Conservation (phyloP, 179 eudicot species). For the Amaranthus tricolor region DNA sequence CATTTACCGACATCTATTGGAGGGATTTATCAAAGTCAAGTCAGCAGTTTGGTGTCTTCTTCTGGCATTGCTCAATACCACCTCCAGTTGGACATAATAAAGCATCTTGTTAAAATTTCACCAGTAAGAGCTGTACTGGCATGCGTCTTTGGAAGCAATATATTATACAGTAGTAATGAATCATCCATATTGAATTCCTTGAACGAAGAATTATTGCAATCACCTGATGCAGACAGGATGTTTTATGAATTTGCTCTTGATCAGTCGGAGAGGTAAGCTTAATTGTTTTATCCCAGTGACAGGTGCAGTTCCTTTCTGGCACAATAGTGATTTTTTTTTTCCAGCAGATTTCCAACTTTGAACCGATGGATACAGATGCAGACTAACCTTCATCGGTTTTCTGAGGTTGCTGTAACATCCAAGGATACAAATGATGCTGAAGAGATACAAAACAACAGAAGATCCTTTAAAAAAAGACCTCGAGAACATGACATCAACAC, state of each 20-base stretch:
- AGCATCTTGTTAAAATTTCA: constrained; percentile 89
- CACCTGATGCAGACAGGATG: constrained; percentile 79
- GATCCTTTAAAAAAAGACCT: constrained; percentile 59
- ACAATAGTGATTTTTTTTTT: constrained; percentile 10
- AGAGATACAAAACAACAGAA: constrained; percentile 38
- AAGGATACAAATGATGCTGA: constrained; percentile 46
- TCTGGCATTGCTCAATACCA: constrained; percentile 79
- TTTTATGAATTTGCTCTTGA: constrained; percentile 97
- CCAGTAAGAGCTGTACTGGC: constrained; percentile 96
- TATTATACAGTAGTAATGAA: constrained; percentile 65
- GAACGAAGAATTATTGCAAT: constrained; percentile 52
- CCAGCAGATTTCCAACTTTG: constrained; percentile 91
- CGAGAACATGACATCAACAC: constrained; percentile 77
- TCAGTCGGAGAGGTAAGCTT: constrained; percentile 84
- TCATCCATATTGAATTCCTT: constrained; percentile 61
- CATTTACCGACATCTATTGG: constrained; percentile 49
- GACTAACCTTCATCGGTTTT: constrained; percentile 90
- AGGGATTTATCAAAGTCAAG: constrained; percentile 58
- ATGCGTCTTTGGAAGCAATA: constrained; percentile 92
- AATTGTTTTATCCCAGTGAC: constrained; percentile 1
- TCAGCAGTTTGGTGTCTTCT: constrained; percentile 49
- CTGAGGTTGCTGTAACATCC: constrained; percentile 66
- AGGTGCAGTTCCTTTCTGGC: constrained; percentile 1
- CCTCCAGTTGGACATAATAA: constrained; percentile 83
- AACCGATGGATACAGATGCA: constrained; percentile 99